Base-by-base conservation (phyloP, 208 protist genomes). In the Trypanosoma platydactyli region DNA sequence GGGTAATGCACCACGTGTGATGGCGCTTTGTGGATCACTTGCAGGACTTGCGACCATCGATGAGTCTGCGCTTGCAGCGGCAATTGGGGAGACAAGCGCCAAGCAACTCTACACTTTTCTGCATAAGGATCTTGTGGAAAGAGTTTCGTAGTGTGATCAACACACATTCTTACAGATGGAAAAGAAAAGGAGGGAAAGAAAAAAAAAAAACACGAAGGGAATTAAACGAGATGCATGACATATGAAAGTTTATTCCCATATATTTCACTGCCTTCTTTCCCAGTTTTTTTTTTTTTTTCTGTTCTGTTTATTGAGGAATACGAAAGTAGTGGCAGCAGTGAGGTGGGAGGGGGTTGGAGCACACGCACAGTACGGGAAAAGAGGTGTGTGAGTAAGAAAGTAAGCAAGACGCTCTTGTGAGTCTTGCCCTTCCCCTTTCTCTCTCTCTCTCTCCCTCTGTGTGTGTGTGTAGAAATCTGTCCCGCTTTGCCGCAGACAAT, bases 11-110 rank as follows among this genome's bases (percentile, higher is more conserved):
- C 64, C 66, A 13, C 56, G 45, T 16, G 64, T 95, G n/a, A 93
- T 95, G 89, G 72, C 67, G 52, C 59, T 81, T 24, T 85, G 81
- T 58, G 87, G 89, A 30, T 90, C 85, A 6, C 79, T 95, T 20
- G 85, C 79, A 3, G 87, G 85, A 2, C 73, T 95, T 13, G 89
- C 85, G 40, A 84, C 80, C 9, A 76, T 95, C 61, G 81, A 82
- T 13, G 64, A 86, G 64, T 59, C 49, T 5, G 73, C 82, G n/a
- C 75, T 95, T 30, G 68, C 64, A 16, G 42, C 25, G 7, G 79
- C 52, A 1, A 92, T 94, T 55, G 86, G 73, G 2, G 70, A 77
- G 29, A 64, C 72, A 41, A 61, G 86, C 33, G 89, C 73, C 0
- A 67, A 68, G 60, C 22, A 55, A 46, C 60, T 95, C 5, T 83